Evolutionary conservation across 2,329 filamentous ascomycete genomes (phyloP).

Genomic region (Colletotrichum sp.): DNA sequence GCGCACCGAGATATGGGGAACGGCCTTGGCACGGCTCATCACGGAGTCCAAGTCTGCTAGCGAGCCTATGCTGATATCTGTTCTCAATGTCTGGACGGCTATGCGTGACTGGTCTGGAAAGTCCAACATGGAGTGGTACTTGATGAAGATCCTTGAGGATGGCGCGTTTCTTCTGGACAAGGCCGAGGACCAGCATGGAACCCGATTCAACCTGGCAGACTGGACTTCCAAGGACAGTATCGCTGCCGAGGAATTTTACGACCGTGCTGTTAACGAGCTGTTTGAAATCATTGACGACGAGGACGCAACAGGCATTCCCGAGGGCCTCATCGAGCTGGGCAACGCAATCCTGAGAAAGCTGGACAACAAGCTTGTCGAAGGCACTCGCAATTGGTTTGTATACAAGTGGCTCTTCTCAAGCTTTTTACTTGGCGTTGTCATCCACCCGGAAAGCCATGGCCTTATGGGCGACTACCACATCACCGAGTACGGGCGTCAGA

Average conservation of each 20-base stretch:
- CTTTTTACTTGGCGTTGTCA: slow-evolving; percentile 83
- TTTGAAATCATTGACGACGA: slow-evolving; percentile 89
- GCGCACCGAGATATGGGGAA: slow-evolving; percentile 87
- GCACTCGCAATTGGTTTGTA: slow-evolving; percentile 82
- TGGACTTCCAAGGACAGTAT: slow-evolving; percentile 82
- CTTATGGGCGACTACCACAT: slow-evolving; percentile 91
- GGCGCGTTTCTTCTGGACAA: slow-evolving; percentile 90
- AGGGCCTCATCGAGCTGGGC: slow-evolving; percentile 82
- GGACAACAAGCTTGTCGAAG: slow-evolving; percentile 72
- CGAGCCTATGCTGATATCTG: slow-evolving; percentile 81
- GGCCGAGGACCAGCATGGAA: slow-evolving; percentile 78
- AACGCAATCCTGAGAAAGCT: slow-evolving; percentile 83
- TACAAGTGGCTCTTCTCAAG: slow-evolving; percentile 92
- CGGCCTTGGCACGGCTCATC: slow-evolving; percentile 83
- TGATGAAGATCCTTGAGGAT: slow-evolving; percentile 93
- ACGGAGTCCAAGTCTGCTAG: slow-evolving; percentile 76
- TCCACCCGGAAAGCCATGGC: slow-evolving; percentile 82
- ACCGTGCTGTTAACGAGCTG: slow-evolving; percentile 77
- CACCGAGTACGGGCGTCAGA: slow-evolving; percentile 87
- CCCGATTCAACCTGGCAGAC: slow-evolving; percentile 72
- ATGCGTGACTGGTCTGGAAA: slow-evolving; percentile 91
- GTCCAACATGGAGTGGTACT: slow-evolving; percentile 88
- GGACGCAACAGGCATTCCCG: slow-evolving; percentile 83
- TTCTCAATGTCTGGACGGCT: slow-evolving; percentile 86
- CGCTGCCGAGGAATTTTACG: slow-evolving; percentile 87